Conservation (phyloP, 139 green algal genomes). For the Auxenochlorella pyrenoidosa region DNA sequence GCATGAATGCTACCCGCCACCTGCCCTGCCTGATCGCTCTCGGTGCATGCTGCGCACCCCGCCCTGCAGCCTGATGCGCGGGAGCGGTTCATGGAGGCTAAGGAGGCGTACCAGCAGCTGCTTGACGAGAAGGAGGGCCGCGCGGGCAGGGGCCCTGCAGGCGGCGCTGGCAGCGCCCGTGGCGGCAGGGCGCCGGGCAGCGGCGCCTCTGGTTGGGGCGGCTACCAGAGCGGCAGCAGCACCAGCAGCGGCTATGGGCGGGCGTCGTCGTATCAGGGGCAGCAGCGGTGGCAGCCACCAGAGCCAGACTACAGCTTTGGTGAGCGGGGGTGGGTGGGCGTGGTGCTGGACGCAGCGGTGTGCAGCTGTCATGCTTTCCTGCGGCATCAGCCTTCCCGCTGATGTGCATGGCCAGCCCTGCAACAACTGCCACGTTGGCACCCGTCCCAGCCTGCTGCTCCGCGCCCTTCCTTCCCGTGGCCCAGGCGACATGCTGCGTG, state of each 20-base stretch:
- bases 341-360: not conserved
- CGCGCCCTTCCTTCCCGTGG: not conserved
- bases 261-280: not conserved
- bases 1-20: no score
- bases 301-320: conserved; percentile 55
- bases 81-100: conserved; percentile 83
- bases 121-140: conserved; percentile 49
- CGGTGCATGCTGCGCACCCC: not conserved
- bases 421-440: no score
- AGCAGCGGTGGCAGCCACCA: not conserved
- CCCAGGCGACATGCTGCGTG: conserved; percentile 69
- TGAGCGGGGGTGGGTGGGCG: not conserved
- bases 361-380: not conserved
- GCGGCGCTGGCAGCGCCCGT: conserved; percentile 19
- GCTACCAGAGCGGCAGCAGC: not conserved
- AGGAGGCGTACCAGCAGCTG: conserved; percentile 79
- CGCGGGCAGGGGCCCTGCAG: conserved; percentile 4
- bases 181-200: not conserved
- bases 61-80: conserved; percentile 63
- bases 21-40: no score
- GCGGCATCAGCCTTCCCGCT: no score
- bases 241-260: conserved; percentile 1
- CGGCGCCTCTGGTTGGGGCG: not conserved
- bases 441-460: not conserved
- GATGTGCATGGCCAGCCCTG: no score